A percentile compares a stretch with the other conserved stretches of the same genome.
Conservation (phyloP, 2,329 filamentous ascomycete genomes). For the Nemania abortiva region DNA sequence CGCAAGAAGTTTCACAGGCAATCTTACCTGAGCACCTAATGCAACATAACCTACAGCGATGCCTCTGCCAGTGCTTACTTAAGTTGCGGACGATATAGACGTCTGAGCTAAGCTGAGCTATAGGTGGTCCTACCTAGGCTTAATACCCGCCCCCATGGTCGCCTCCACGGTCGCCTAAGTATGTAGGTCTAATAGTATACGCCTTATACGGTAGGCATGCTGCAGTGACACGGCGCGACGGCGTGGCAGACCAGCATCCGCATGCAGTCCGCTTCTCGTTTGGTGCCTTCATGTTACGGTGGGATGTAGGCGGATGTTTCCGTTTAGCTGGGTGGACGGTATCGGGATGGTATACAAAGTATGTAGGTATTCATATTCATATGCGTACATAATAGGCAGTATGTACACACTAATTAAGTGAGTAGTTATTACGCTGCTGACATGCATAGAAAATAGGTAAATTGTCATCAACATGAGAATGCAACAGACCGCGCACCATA, state of each 20-base stretch:
- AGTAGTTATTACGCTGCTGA: no score
- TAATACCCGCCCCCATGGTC: not conserved
- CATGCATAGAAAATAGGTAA: no score
- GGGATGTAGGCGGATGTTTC: conserved; percentile 1
- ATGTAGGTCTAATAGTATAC: not conserved
- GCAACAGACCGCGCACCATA: no score
- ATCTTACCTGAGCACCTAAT: no score
- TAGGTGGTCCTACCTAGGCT: no score
- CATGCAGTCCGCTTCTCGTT: conserved; percentile 4
- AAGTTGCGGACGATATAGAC: not conserved
- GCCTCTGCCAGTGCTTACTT: no score
- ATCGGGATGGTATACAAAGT: not conserved
- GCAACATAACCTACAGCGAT: no score
- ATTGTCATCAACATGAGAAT: no score
- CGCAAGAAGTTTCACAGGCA: no score
- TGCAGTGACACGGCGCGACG: not conserved
- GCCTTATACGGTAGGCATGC: not conserved
- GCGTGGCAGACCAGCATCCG: conserved; percentile 12
- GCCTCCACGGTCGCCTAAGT: not conserved
- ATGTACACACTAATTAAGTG: no score
- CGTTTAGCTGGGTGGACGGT: not conserved
- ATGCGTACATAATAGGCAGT: no score
- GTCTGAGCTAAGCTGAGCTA: not conserved
- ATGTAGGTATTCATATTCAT: no score
- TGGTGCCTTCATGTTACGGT: not conserved